A percentile compares a stretch with the other conserved stretches of the same genome.
phyloP scores from a whole-genome alignment of 345 rosid species.

The Corchorus capsularis region DNA sequence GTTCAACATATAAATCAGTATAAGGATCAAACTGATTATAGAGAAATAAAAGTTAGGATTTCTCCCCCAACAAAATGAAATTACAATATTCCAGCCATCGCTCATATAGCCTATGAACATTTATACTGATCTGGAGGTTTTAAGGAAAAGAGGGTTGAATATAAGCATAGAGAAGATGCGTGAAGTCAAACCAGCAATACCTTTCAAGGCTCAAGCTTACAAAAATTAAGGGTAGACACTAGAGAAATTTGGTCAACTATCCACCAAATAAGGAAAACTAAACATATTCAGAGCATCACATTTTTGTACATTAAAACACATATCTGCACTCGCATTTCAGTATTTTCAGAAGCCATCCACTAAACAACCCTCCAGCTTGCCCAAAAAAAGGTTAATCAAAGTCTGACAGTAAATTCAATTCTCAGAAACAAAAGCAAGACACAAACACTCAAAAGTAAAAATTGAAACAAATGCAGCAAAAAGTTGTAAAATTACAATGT shows the following conservation, averaged over 20 bases:
- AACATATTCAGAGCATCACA: background rate
- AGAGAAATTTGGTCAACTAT: constrained; percentile 1
- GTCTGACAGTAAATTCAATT: constrained; percentile 7
- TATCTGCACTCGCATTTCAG: constrained; percentile 1
- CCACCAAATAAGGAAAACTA: background rate
- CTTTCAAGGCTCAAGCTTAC: background rate
- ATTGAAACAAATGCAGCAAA: background rate
- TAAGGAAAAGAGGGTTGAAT: background rate
- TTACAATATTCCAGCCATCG: background rate
- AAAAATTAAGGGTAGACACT: background rate
- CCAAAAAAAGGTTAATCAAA: constrained; percentile 7
- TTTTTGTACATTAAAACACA: background rate
- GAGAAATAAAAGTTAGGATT: constrained; percentile 1
- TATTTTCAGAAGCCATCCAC: background rate
- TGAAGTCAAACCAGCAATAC: constrained; percentile 7
- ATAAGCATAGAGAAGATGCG: constrained; percentile 3
- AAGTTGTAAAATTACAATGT: background rate
- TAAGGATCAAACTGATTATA: constrained; percentile 4
- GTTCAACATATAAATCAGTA: background rate
- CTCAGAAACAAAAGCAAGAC: background rate
- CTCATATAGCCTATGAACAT: background rate
- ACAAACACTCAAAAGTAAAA: constrained; percentile 8
- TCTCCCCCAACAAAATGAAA: constrained; percentile 9
- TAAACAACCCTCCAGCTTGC: background rate
- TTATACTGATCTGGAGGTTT: background rate